Evolutionary conservation across 345 rosid species (phyloP).

Genomic region (Bruguiera sexangula): DNA sequence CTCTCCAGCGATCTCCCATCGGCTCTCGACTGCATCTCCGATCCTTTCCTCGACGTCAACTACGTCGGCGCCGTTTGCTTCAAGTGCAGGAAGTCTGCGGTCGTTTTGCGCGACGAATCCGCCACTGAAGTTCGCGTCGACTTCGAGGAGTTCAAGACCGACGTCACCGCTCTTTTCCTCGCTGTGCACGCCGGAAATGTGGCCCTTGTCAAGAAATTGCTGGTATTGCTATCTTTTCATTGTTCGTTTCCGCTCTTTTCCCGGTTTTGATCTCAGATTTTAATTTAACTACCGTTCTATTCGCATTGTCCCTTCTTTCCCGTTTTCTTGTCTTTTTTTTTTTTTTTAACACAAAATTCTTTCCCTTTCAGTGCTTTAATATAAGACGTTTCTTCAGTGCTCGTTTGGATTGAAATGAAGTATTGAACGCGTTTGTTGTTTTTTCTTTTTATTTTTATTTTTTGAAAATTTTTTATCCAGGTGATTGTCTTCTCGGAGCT

Average conservation of each 20-base stretch:
- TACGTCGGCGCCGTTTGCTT: conserved; percentile 76
- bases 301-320: not conserved
- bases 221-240: conserved; percentile 44
- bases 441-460: not conserved
- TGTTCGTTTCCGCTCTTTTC: not conserved
- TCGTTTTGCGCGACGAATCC: conserved; percentile 59
- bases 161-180: conserved; percentile 86
- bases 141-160: conserved; percentile 84
- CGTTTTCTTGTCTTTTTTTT: too few relatives aligned
- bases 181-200: conserved; percentile 79
- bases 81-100: conserved; percentile 63
- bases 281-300: conserved; percentile 4
- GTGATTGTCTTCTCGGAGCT: not conserved
- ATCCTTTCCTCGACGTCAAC: conserved; percentile 81
- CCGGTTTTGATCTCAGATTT: not conserved
- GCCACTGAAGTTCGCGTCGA: conserved; percentile 59
- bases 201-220: conserved; percentile 66
- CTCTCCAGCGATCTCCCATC: conserved; percentile 62
- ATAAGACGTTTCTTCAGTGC: too few relatives aligned
- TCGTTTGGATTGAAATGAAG: too few relatives aligned
- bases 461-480: not conserved
- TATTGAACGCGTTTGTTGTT: not conserved
- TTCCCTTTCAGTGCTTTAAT: not conserved
- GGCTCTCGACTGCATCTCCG: conserved; percentile 56
- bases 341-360: conserved; percentile 2